These are phyloP conservation scores for Dicorynia guianensis DNA, from an alignment of 306 rosid species.

Conservation along the genomic window DNA sequence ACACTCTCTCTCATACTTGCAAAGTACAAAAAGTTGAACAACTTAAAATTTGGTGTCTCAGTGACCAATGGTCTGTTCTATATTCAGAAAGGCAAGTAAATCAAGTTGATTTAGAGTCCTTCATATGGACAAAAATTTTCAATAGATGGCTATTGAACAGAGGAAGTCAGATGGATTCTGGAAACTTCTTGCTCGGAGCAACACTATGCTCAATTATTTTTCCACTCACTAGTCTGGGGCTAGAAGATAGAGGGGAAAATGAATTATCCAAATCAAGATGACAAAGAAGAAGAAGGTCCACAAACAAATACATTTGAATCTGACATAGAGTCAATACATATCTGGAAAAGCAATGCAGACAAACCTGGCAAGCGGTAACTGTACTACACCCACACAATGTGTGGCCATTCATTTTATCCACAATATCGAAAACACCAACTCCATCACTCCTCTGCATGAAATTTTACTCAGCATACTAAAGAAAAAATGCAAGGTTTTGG, in stretches of 20 bases:
- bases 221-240: constrained; percentile 22
- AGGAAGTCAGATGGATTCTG: constrained; percentile 12
- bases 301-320: constrained; percentile 25
- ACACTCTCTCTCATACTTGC: neutral
- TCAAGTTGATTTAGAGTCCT: neutral
- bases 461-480: constrained; percentile 45
- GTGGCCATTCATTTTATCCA: constrained; percentile 90
- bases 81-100: constrained; percentile 26
- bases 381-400: constrained; percentile 88
- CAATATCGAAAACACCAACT: constrained; percentile 89
- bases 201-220: constrained; percentile 31
- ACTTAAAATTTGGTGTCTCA: constrained; percentile 19
- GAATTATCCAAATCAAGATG: constrained; percentile 15
- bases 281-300: constrained; percentile 3
- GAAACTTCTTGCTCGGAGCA: constrained; percentile 1
- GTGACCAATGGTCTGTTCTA: constrained; percentile 31
- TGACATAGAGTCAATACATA: constrained; percentile 18
- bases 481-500: constrained; percentile 31
- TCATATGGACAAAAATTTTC: constrained; percentile 14
- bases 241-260: constrained; percentile 12
- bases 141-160: constrained; percentile 21
- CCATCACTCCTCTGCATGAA: constrained; percentile 94
- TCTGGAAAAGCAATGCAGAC: constrained; percentile 42
- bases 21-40: neutral
- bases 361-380: constrained; percentile 91